Evolutionary conservation across 352 stramenopile species (phyloP), one percentile per base, ranked within the genome.

Genomic region (Phytophthora niederhauseri): DNA sequence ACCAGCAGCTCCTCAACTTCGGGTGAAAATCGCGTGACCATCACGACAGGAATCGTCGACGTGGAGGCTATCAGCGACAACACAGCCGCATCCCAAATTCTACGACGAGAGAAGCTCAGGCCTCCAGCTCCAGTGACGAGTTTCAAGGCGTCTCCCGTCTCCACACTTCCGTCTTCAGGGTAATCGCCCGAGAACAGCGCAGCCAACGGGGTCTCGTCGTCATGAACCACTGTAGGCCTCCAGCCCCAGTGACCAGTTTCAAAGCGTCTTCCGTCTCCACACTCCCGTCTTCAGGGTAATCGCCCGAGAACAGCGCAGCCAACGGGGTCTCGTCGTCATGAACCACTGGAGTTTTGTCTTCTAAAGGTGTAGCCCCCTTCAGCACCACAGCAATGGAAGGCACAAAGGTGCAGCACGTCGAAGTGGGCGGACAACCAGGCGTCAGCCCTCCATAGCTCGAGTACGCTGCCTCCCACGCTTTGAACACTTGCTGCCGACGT

Each of bases 1-100:
- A 85, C 70, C 19, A 92, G 24, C 20, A 89, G 28, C 15, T 78
- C 66, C 36, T 90, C 79, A 20, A 85, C 65, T 2, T 84, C 73
- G 15, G 34, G 43, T 0, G 75, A 66, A 24, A 76, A 90, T 2
- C 73, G 63, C 0, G 82, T 82, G 59, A 91, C 69, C 55, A 91
- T 60, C 0, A 91, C 60, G 0, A 80, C 64, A 6, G 68, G 72
- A 4, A 89, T 64, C 0, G 73, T 60, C 4, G 58, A 43, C 0
- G 66, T 75, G 1, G 45, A n/a, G 17, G 70, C 70, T 3, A 82
- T 15, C 15, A 81, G 38, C 0, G 75, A 78, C 30, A 92, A 56
- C 0, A 86, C 51, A 28, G 49, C 80, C 2, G 60, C 64, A 45
- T 91, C 82, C 50, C 86, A 82, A 14, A 92, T 57, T 11, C 66